Evolutionary conservation across 2,329 filamentous ascomycete genomes (phyloP).

Genomic region (Exophiala calicioides): DNA sequence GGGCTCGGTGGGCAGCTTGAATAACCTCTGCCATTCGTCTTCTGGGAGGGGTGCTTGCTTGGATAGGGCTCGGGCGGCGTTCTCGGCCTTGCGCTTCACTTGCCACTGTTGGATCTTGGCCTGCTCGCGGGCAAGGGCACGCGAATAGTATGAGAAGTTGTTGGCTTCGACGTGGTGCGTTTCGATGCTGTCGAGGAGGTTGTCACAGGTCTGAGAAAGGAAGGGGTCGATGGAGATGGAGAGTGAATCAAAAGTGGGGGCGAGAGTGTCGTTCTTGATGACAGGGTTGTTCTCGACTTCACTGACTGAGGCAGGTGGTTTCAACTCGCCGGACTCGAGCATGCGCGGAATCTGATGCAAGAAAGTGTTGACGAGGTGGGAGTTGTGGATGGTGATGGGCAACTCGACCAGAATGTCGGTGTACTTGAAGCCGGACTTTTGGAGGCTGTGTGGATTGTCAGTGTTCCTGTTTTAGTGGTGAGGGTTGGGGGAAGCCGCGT

Average conservation of each 20-base stretch:
- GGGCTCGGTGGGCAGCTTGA: constrained; percentile 95
- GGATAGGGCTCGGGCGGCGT: constrained; percentile 76
- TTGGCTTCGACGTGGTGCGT: constrained; percentile 97
- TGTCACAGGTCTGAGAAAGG: constrained; percentile 96
- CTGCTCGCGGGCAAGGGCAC: constrained; percentile 90
- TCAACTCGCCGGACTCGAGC: constrained; percentile 43
- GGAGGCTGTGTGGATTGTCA: constrained; percentile 63
- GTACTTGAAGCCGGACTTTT: constrained; percentile 91
- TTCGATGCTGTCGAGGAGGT: constrained; percentile 95
- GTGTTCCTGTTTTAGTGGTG: constrained; percentile 7
- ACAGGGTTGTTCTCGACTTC: constrained; percentile 69
- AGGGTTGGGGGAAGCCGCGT: constrained; percentile 41
- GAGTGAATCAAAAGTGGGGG: constrained; percentile 85
- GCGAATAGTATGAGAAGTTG: constrained; percentile 98
- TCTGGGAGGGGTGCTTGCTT: constrained; percentile 90
- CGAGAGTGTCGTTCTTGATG: constrained; percentile 64
- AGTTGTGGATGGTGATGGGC: constrained; percentile 90
- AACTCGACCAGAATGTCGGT: constrained; percentile 91
- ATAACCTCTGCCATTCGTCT: constrained; percentile 96
- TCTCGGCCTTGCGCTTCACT: constrained; percentile 94
- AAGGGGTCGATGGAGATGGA: constrained; percentile 95
- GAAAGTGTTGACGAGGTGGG: constrained; percentile 91
- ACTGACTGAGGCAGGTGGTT: constrained; percentile 75
- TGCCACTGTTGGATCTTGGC: constrained; percentile 97
- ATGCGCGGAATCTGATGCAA: constrained; percentile 83